These are phyloP conservation scores for Psidium guajava DNA, from an alignment of 345 rosid genomes.

Conservation along the genomic window DNA sequence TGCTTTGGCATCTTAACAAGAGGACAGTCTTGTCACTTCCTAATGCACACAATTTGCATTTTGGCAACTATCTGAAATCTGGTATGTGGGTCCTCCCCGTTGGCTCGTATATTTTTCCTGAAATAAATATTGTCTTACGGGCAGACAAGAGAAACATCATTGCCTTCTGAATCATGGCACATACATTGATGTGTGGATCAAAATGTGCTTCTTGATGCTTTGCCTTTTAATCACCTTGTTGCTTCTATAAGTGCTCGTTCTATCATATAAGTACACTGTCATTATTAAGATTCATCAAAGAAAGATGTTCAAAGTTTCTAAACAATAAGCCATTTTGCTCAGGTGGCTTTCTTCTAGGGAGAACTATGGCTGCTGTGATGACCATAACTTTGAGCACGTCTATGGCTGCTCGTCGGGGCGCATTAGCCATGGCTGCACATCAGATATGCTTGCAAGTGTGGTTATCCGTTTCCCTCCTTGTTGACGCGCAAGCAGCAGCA, in stretches of 20 bases:
- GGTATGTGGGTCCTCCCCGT: slow-evolving; percentile 24
- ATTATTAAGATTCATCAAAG: neutral
- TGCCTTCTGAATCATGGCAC: neutral
- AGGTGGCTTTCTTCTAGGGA: slow-evolving; percentile 94
- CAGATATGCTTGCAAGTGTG: slow-evolving; percentile 99
- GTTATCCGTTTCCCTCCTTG: slow-evolving; percentile 89
- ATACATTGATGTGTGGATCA: neutral
- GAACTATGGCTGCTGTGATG: slow-evolving; percentile 69
- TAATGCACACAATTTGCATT: slow-evolving; percentile 54
- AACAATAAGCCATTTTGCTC: neutral
- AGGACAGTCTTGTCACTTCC: slow-evolving; percentile 71
- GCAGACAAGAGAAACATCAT: neutral
- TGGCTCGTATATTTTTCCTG: neutral
- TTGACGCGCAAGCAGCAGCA: slow-evolving; percentile 87
- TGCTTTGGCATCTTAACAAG: slow-evolving; percentile 62
- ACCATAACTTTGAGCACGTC: slow-evolving; percentile 88
- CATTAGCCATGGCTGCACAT: slow-evolving; percentile 92
- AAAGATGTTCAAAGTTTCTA: neutral
- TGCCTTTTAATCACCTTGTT: neutral
- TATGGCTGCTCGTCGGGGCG: slow-evolving; percentile 94
- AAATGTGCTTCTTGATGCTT: neutral
- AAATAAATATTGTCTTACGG: neutral
- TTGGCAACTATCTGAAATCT: slow-evolving; percentile 82
- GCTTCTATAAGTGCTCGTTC: neutral
- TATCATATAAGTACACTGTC: neutral